These are phyloP conservation scores for Pisolithus thermaeus DNA, from an alignment of 1,284 basidiomycete genomes.

Conservation along the genomic window DNA sequence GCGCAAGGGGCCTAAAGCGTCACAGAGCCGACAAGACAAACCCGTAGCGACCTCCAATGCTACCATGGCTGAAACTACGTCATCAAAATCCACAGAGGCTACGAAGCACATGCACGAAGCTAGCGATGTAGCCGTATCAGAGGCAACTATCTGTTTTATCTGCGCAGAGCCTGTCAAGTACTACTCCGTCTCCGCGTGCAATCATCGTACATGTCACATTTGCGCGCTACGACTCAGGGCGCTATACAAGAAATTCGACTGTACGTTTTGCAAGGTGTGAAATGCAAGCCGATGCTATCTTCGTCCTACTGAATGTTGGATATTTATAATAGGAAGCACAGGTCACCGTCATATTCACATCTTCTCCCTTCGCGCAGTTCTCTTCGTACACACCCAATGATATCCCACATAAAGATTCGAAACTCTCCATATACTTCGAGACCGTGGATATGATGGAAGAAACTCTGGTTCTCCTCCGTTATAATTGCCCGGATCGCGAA, in stretches of 20 bases:
- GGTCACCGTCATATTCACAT: conserved; percentile 77
- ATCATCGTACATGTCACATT: conserved; percentile 90
- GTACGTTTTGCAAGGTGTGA: conserved; percentile 92
- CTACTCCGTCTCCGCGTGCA: conserved; percentile 85
- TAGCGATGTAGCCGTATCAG: conserved; percentile 25
- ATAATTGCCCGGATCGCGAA: conserved; percentile 77
- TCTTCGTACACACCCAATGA: conserved; percentile 53
- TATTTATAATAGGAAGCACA: conserved; percentile 59
- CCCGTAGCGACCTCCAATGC: neutral
- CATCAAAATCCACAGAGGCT: neutral
- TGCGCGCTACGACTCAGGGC: conserved; percentile 89
- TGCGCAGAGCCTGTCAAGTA: conserved; percentile 94
- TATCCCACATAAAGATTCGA: conserved; percentile 68
- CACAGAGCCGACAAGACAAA: conserved; percentile 9
- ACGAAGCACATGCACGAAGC: conserved; percentile 5
- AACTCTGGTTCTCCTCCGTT: conserved; percentile 83
- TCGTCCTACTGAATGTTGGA: neutral
- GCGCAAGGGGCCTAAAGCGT: conserved; percentile 5
- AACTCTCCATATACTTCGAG: conserved; percentile 83
- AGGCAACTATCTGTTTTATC: conserved; percentile 76
- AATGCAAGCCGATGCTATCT: neutral
- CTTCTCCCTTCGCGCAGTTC: conserved; percentile 60
- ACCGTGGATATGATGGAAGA: conserved; percentile 94
- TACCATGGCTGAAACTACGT: neutral
- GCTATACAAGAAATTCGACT: conserved; percentile 90